Percentiles rank a stretch among this genome's conserved stretches.
Conservation (phyloP, 495 filamentous ascomycete genomes). For the Hypoxylon lenormandii region DNA sequence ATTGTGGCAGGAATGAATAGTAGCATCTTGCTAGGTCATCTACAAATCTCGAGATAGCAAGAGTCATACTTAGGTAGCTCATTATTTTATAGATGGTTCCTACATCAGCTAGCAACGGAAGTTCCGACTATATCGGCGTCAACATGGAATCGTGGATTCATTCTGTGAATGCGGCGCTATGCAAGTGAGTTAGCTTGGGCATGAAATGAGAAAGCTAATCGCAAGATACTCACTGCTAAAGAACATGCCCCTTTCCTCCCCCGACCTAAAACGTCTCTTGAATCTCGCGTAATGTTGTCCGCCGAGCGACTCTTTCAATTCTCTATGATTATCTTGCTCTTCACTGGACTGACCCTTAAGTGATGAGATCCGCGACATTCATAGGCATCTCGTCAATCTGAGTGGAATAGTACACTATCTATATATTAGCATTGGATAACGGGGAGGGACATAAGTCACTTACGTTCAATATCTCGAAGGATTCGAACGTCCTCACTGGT, state of each 20-base stretch:
- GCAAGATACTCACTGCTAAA: constrained; percentile 44
- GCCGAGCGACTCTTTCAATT: constrained; percentile 27
- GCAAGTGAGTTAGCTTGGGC: constrained; percentile 22
- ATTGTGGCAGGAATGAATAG: too few species aligned
- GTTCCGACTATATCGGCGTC: background rate
- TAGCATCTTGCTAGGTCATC: too few species aligned
- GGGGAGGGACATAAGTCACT: constrained; percentile 43
- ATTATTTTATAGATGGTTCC: too few species aligned
- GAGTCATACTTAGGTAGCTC: too few species aligned
- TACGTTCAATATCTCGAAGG: constrained; percentile 92
- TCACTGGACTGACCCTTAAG: constrained; percentile 14
- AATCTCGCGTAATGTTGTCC: constrained; percentile 25
- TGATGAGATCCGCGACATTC: constrained; percentile 81
- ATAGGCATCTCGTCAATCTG: constrained; percentile 99
- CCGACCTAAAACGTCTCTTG: constrained; percentile 29
- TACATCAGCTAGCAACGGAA: background rate
- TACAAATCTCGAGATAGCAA: too few species aligned
- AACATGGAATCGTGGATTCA: constrained; percentile 7
- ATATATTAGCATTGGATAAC: constrained; percentile 50
- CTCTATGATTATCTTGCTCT: background rate
- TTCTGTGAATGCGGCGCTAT: constrained; percentile 40
- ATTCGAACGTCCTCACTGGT: constrained; percentile 98
- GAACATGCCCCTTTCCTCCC: constrained; percentile 53
- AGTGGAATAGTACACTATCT: constrained; percentile 87
- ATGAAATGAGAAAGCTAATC: background rate